Conservation (phyloP, 1,284 basidiomycete species). For the Boletus semigastroideus region DNA sequence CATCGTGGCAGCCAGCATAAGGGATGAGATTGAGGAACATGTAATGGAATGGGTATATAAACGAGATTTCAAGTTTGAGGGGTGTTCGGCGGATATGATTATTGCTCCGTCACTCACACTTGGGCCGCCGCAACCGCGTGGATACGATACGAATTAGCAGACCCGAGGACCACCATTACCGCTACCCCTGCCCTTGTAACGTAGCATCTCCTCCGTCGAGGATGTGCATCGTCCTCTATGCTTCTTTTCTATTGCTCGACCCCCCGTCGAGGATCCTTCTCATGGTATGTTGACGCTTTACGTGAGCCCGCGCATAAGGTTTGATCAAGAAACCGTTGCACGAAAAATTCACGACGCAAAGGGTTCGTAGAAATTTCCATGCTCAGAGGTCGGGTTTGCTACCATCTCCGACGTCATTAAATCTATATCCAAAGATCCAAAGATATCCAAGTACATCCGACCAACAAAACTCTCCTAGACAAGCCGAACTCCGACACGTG, state of each 20-base stretch:
- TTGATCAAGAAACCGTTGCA: conserved; percentile 9
- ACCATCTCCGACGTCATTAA: conserved; percentile 25
- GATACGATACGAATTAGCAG: conserved; percentile 23
- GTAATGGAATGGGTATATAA: conserved; percentile 22
- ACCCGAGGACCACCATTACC: conserved; percentile 22
- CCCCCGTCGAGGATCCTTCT: conserved; percentile 4
- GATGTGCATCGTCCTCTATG: conserved; percentile 1
- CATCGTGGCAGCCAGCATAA: conserved; percentile 25
- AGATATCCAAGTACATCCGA: background rate
- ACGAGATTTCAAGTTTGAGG: conserved; percentile 21
- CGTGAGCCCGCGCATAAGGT: conserved; percentile 18
- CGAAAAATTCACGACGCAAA: conserved; percentile 2
- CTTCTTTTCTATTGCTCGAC: conserved; percentile 10
- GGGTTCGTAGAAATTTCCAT: conserved; percentile 8
- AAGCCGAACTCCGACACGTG: conserved; percentile 15
- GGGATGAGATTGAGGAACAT: conserved; percentile 3
- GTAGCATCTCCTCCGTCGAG: background rate
- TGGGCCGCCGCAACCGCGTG: conserved; percentile 32
- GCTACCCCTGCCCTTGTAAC: background rate
- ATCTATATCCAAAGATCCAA: background rate
- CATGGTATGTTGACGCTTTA: conserved; percentile 8
- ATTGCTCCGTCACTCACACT: conserved; percentile 31
- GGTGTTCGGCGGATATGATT: conserved; percentile 34
- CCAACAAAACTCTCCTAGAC: background rate
- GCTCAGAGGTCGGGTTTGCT: conserved; percentile 9